phyloP scores from a whole-genome alignment of 1,284 basidiomycete genomes.

The Naganishia sp. region DNA sequence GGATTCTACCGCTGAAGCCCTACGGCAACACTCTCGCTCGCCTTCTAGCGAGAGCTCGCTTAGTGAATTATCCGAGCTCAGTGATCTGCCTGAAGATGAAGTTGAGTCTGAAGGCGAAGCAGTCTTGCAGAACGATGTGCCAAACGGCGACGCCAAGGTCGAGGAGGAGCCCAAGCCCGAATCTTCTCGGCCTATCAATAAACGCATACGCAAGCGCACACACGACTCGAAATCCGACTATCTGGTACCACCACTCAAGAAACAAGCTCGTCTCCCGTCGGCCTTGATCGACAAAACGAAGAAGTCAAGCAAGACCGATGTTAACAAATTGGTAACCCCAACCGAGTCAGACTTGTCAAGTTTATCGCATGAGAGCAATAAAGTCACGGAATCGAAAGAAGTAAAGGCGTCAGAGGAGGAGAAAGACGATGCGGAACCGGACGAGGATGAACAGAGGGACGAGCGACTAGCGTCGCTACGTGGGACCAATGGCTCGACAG shows the following conservation, averaged over 20 bases:
- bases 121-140: neutral
- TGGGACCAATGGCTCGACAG: slow-evolving; percentile 24
- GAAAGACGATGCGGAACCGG: slow-evolving; percentile 48
- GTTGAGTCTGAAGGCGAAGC: neutral
- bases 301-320: neutral
- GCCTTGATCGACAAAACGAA: neutral
- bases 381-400: neutral
- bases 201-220: slow-evolving; percentile 4
- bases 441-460: slow-evolving; percentile 27
- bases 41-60: slow-evolving; percentile 8
- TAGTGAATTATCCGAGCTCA: slow-evolving; percentile 12
- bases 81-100: slow-evolving; percentile 3
- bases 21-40: neutral
- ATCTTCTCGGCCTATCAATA: neutral
- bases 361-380: neutral
- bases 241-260: neutral
- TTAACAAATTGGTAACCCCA: neutral
- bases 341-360: slow-evolving; percentile 10
- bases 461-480: slow-evolving; percentile 22
- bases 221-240: slow-evolving; percentile 14
- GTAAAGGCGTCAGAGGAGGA: slow-evolving; percentile 57
- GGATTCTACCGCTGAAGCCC: no score
- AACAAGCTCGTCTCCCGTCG: slow-evolving; percentile 12
- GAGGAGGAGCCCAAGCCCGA: neutral
- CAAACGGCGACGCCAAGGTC: no score